Base-by-base conservation (phyloP, 352 stramenopile genomes). In the Phytophthora parvispora region DNA sequence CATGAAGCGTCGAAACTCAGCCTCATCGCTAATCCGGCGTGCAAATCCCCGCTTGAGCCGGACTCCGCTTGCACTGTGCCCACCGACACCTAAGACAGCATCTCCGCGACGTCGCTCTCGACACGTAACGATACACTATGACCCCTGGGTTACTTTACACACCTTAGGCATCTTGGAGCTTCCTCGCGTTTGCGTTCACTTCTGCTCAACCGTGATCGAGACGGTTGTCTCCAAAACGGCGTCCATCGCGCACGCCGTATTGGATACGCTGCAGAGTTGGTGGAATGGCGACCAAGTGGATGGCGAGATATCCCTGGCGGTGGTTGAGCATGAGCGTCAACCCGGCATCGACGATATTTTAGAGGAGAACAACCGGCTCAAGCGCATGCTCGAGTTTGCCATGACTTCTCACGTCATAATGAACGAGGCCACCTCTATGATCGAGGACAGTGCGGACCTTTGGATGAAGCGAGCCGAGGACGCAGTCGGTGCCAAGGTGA, bases 321-420 rank as follows among this genome's bases (percentile, higher is more conserved):
- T 69, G 22, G 50, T 73, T 10, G 64, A 73, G 25, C 31, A 25
- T 28, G 45, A 65, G 20, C 36, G 38, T 16, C 20, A 45, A 25
- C 45, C 47, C 20, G 50, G 22, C 38, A 22, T 73, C 13, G 38
- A 73, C 31, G 52, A 63, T 20, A 72, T 73, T 8, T 34, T 77
- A 47, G 47, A 61, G 31, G 69, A 77, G 31, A 77, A 77, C 24
- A 59, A 59, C 24, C 69, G 64, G 2, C 69, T 77, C 43, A 72
- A 72, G n/a, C 64, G 52, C 12, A 66, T 72, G 45, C 29, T 77
- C 13, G 38, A 77, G 42, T 66, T 73, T n/a, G 69, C 69, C 1
- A 56, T 72, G 45, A 66, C 52, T 0, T 77, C 69, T 4, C 69
- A 77, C 34, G 49, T 61, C 25, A 68, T 72, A 32, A 66, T 77